phyloP scores from a whole-genome alignment of 2,329 filamentous ascomycete genomes.

The Fusarium pilosicola region DNA sequence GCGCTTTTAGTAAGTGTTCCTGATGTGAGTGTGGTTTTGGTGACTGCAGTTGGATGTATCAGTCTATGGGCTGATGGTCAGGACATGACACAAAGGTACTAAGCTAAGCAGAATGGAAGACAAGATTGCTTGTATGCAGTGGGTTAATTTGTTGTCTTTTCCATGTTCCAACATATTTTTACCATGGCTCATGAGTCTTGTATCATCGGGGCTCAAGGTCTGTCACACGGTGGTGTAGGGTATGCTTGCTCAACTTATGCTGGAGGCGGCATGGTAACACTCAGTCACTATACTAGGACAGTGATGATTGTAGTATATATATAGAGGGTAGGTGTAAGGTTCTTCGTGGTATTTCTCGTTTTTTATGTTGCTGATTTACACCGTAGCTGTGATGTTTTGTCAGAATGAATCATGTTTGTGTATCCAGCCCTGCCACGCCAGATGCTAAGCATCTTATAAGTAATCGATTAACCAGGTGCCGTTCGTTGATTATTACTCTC shows the following conservation, averaged over 20 bases:
- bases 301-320: neutral
- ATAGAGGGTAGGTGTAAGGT: neutral
- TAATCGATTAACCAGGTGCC: neutral
- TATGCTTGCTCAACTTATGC: neutral
- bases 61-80: neutral
- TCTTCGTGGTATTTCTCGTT: too few relatives aligned
- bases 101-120: neutral
- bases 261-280: neutral
- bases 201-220: neutral
- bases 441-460: neutral
- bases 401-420: neutral
- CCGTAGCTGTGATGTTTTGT: neutral
- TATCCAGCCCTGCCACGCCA: neutral
- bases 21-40: neutral
- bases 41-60: neutral
- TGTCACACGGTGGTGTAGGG: slow-evolving; percentile 19
- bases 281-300: neutral
- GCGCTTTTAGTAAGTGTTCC: neutral
- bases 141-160: neutral
- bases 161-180: neutral
- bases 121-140: neutral
- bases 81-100: neutral
- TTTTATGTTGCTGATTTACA: neutral
- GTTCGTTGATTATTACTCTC: too few relatives aligned
- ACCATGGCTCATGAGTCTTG: neutral